Percentiles rank a stretch among this genome's conserved stretches.
phyloP scores from a whole-genome alignment of 495 filamentous ascomycete species.

The Coniosporium apollinis region DNA sequence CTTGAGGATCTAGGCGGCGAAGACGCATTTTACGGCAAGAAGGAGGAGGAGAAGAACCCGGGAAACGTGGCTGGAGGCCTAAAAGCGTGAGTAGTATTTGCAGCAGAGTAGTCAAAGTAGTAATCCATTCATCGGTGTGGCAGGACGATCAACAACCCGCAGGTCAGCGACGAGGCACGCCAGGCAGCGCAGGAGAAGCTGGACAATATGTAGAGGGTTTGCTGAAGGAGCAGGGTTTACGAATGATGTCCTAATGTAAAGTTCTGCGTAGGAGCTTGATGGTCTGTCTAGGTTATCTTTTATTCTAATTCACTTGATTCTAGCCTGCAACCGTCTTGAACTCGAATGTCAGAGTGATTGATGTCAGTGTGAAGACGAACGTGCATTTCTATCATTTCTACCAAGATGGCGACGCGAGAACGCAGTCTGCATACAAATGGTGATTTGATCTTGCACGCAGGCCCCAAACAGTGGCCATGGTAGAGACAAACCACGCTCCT shows the following conservation, averaged over 20 bases:
- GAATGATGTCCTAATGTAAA: not conserved
- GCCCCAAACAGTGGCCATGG: not conserved
- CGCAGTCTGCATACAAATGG: too few species aligned
- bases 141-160: not conserved
- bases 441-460: not conserved
- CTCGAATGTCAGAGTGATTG: not conserved
- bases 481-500: not conserved
- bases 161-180: not conserved
- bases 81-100: not conserved
- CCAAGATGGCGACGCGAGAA: too few species aligned
- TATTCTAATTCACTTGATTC: not conserved
- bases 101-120: not conserved
- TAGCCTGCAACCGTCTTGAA: not conserved
- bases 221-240: too few species aligned
- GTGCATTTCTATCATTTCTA: not conserved
- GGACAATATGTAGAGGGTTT: not conserved
- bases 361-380: not conserved
- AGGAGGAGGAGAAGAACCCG: slow-evolving; percentile 1
- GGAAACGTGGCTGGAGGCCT: not conserved
- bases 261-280: not conserved
- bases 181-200: not conserved
- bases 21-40: slow-evolving; percentile 7
- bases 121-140: not conserved
- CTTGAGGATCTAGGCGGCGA: slow-evolving; percentile 9
- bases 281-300: not conserved